Conservation (phyloP, 164 flowering plant species). For the Vitis cinerea region DNA sequence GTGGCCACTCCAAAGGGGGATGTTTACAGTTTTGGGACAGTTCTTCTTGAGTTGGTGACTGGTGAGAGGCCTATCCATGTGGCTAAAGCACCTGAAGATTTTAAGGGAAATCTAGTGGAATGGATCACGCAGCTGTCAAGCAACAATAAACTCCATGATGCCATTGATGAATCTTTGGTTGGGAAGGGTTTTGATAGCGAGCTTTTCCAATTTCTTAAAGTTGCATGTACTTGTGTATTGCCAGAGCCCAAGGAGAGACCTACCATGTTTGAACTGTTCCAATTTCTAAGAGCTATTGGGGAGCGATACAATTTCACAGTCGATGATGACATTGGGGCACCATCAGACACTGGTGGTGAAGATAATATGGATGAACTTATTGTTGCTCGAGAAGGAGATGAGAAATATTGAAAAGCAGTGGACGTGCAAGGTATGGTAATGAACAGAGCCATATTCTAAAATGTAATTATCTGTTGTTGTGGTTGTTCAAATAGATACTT, state of each 20-base stretch:
- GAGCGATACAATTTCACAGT: slow-evolving; percentile 50
- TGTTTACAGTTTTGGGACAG: slow-evolving; percentile 68
- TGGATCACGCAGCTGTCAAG: slow-evolving; percentile 48
- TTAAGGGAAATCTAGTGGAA: slow-evolving; percentile 64
- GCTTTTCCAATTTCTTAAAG: slow-evolving; percentile 52
- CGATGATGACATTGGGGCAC: slow-evolving; percentile 52
- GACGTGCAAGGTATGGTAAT: neutral
- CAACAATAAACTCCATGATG: slow-evolving; percentile 34
- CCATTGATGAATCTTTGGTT: slow-evolving; percentile 44
- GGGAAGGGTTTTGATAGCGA: slow-evolving; percentile 54
- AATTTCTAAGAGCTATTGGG: slow-evolving; percentile 64
- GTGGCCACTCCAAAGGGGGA: slow-evolving; percentile 77
- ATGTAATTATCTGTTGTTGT: slow-evolving; percentile 15
- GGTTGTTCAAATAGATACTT: slow-evolving; percentile 3
- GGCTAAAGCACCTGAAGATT: slow-evolving; percentile 49
- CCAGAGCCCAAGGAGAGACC: slow-evolving; percentile 62
- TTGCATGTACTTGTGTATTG: slow-evolving; percentile 59
- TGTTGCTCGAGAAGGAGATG: slow-evolving; percentile 42
- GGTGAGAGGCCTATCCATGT: slow-evolving; percentile 55
- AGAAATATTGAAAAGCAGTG: slow-evolving; percentile 12
- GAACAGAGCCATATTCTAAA: neutral
- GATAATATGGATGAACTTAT: slow-evolving; percentile 43
- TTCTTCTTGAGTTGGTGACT: slow-evolving; percentile 68
- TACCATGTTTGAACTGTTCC: slow-evolving; percentile 69
- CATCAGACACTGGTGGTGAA: slow-evolving; percentile 30